A percentile compares a stretch with the other conserved stretches of the same genome.
Conservation (phyloP, 1,284 basidiomycete species). For the Exobasidium rhododendri region DNA sequence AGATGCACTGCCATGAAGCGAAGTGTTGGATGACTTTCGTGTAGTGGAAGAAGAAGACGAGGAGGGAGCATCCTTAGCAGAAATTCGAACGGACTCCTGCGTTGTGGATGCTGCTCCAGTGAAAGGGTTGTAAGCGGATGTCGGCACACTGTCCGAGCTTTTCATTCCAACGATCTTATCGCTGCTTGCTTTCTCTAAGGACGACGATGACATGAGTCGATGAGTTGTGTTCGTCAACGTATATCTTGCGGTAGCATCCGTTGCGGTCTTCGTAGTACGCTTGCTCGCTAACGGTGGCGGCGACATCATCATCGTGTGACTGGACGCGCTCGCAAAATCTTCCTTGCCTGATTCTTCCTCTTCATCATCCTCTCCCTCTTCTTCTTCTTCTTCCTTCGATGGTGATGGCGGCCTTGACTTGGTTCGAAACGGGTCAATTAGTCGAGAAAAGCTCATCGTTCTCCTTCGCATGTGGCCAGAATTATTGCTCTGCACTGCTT, state of each 20-base stretch:
- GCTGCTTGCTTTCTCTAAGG: too few species aligned
- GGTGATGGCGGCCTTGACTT: background rate
- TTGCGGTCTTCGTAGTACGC: too few species aligned
- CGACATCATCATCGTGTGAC: background rate
- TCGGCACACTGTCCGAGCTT: too few species aligned
- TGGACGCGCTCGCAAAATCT: background rate
- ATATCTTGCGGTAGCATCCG: too few species aligned
- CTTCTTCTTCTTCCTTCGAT: background rate
- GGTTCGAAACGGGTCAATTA: background rate
- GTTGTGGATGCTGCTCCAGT: too few species aligned
- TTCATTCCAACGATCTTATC: too few species aligned
- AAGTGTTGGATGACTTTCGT: background rate
- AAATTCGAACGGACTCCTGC: too few species aligned
- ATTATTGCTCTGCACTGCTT: background rate
- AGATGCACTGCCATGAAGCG: background rate
- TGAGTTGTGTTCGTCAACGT: too few species aligned
- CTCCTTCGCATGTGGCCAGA: background rate
- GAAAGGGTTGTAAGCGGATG: too few species aligned
- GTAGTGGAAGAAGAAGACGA: background rate
- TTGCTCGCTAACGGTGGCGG: too few species aligned
- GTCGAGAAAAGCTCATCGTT: background rate
- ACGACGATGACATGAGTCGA: too few species aligned
- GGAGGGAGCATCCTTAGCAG: too few species aligned
- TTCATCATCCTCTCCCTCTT: background rate
- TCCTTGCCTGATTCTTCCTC: background rate